Evolutionary conservation across 2,329 filamentous ascomycete genomes (phyloP).

Genomic region (Scytalidium sp.): DNA sequence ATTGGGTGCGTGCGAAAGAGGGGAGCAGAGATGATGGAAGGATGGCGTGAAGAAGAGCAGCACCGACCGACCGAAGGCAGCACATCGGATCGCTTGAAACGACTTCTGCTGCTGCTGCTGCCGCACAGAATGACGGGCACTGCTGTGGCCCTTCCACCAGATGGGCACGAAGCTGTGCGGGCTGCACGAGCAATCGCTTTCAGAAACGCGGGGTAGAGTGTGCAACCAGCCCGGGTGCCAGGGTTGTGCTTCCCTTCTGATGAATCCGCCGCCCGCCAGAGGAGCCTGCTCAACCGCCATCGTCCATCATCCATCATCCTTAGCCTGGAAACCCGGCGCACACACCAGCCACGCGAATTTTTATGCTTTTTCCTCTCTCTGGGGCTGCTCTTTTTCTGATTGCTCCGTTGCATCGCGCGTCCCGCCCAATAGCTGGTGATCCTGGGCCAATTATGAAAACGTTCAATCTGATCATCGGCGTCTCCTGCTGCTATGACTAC

Average conservation of each 20-base stretch:
- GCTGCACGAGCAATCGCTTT: not conserved
- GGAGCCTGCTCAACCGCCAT: too few species aligned
- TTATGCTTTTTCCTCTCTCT: not conserved
- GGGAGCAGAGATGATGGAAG: not conserved
- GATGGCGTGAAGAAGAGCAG: conserved; percentile 2
- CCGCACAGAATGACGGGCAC: too few species aligned
- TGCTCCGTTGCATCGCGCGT: too few species aligned
- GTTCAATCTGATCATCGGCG: too few species aligned
- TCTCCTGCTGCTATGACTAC: too few species aligned
- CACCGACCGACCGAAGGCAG: too few species aligned
- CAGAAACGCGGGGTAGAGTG: not conserved
- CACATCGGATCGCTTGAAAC: too few species aligned
- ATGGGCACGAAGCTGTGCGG: not conserved
- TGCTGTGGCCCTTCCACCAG: too few species aligned
- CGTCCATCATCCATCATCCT: too few species aligned
- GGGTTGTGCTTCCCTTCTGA: not conserved
- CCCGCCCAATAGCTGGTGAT: not conserved
- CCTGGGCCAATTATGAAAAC: too few species aligned
- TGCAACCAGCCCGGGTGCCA: not conserved
- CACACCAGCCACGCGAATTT: not conserved
- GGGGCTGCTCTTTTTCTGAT: too few species aligned
- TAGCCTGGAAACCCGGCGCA: not conserved
- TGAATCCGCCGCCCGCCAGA: not conserved
- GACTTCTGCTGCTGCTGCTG: too few species aligned
- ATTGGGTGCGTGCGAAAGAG: conserved; percentile 13